phyloP scores from a whole-genome alignment of 2,329 filamentous ascomycete genomes.

The Botrytis sinoallii region DNA sequence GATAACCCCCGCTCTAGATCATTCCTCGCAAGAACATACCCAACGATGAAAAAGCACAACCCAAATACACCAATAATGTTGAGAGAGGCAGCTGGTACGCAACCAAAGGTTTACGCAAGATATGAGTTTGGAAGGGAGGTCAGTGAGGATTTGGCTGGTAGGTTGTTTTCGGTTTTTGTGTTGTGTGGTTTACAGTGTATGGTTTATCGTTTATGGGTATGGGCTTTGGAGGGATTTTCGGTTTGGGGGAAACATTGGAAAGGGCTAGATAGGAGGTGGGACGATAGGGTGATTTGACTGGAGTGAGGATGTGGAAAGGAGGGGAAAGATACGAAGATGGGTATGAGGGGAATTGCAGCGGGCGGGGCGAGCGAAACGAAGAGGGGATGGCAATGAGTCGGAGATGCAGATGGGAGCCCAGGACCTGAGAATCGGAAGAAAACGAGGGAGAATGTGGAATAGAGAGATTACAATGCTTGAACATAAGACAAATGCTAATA shows the following conservation, averaged over 20 bases:
- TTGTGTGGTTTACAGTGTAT: neutral
- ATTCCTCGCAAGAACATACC: conserved; percentile 88
- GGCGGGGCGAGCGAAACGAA: neutral
- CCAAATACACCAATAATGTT: conserved; percentile 90
- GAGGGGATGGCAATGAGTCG: neutral
- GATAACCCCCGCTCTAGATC: conserved; percentile 52
- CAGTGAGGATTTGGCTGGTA: conserved; percentile 59
- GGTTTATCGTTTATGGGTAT: neutral
- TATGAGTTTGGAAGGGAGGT: conserved; percentile 75
- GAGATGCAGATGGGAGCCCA: neutral
- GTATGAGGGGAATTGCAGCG: neutral
- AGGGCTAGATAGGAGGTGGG: neutral
- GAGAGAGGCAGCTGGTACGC: conserved; percentile 81
- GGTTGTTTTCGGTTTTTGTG: conserved; percentile 7
- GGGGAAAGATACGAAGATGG: neutral
- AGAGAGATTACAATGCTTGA: too few species aligned
- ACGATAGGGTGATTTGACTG: too few species aligned
- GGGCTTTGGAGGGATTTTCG: neutral
- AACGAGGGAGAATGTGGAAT: conserved; percentile 27
- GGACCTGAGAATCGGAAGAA: neutral
- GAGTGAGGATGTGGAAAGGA: neutral
- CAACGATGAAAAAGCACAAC: conserved; percentile 99
- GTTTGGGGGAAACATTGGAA: neutral
- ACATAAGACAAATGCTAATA: neutral
- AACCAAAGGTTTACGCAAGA: conserved; percentile 85